Evolutionary conservation across 208 protist species (phyloP).

Genomic region (Acanthamoeba lenticulata): DNA sequence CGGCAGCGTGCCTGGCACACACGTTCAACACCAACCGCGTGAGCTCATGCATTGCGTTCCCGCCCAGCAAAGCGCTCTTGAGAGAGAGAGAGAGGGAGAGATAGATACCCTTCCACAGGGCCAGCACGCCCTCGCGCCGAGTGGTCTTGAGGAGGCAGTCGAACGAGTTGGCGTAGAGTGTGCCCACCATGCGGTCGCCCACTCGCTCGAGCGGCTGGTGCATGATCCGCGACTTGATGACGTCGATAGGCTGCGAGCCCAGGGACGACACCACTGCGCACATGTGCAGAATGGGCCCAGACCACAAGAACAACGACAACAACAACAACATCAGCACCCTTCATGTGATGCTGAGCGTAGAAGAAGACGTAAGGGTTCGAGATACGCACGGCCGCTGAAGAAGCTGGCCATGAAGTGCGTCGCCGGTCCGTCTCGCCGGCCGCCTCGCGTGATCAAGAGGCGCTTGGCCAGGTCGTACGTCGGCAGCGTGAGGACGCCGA

Average conservation of each 20-base stretch:
- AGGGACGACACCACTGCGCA: constrained; percentile 52
- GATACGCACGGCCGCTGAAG: not conserved
- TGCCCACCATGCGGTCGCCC: constrained; percentile 1
- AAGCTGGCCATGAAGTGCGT: constrained; percentile 6
- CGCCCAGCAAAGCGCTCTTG: too few species aligned
- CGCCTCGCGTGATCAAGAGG: not conserved
- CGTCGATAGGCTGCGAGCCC: constrained; percentile 39
- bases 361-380: not conserved
- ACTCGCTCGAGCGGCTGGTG: not conserved
- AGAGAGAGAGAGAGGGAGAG: not conserved
- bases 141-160: not conserved
- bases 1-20: not conserved
- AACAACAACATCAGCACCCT: not conserved
- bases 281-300: too few species aligned
- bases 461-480: constrained; percentile 29
- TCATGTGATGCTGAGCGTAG: not conserved
- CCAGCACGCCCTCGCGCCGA: not conserved
- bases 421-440: not conserved
- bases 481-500: not conserved
- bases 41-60: too few species aligned
- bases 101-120: not conserved
- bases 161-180: not conserved
- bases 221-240: constrained; percentile 41
- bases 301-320: not conserved
- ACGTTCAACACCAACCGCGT: not conserved